phyloP scores from a whole-genome alignment of 306 rosid species.

The Casuarina glauca region DNA sequence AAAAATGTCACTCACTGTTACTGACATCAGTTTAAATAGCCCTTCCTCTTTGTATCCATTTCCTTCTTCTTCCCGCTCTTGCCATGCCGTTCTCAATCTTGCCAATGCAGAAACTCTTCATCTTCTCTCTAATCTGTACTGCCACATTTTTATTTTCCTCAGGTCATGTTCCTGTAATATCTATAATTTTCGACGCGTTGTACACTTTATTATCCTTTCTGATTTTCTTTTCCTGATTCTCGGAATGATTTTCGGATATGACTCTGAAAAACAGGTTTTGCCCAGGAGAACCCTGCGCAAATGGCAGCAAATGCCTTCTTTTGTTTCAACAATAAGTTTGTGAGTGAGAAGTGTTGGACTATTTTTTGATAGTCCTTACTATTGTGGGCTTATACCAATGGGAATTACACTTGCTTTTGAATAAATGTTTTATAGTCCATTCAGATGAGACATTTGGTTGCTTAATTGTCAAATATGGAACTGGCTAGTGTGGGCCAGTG shows the following conservation, averaged over 20 bases:
- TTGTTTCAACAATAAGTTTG: constrained; percentile 57
- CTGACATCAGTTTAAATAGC: constrained; percentile 22
- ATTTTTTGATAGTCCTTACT: no score
- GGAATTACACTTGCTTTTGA: no score
- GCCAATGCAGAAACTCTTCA: constrained; percentile 22
- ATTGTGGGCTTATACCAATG: no score
- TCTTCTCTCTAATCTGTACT: constrained; percentile 18
- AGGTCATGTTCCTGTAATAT: constrained; percentile 32
- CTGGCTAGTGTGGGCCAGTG: no score
- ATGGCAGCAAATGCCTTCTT: constrained; percentile 43
- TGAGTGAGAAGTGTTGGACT: constrained; percentile 39
- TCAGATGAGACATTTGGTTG: no score
- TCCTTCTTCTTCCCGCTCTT: constrained; percentile 22
- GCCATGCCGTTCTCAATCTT: constrained; percentile 35
- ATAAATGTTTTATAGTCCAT: no score
- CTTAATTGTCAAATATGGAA: no score
- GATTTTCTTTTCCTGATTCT: background rate
- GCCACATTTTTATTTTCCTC: constrained; percentile 35
- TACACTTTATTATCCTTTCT: background rate
- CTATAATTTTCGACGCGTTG: background rate
- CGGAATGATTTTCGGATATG: background rate
- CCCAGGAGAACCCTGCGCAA: constrained; percentile 41
- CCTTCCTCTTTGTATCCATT: constrained; percentile 1
- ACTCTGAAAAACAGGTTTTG: constrained; percentile 35
- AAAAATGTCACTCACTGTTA: constrained; percentile 8